Conservation (phyloP, 2,329 filamentous ascomycete genomes). For the Raffaelea ambrosiae region DNA sequence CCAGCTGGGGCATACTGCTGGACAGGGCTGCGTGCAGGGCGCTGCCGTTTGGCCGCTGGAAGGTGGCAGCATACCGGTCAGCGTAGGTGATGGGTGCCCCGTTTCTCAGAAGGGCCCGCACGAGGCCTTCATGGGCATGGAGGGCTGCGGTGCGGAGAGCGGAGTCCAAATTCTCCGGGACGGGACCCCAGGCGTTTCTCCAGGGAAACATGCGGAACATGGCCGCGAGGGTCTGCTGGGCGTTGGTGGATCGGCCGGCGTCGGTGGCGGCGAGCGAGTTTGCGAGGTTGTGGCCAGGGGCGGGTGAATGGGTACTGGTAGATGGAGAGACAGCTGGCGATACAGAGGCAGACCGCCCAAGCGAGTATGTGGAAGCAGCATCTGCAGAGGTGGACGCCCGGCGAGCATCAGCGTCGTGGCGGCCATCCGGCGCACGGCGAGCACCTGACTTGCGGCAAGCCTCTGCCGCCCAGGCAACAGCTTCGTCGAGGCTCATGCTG, state of each 20-base stretch:
- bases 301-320: too few relatives aligned
- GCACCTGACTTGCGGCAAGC: too few relatives aligned
- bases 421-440: too few relatives aligned
- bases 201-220: constrained; percentile 5
- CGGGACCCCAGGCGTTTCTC: constrained; percentile 7
- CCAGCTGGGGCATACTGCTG: constrained; percentile 9
- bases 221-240: constrained; percentile 1
- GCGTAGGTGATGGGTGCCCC: constrained; percentile 12
- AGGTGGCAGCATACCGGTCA: neutral
- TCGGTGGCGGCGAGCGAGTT: neutral
- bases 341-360: too few relatives aligned
- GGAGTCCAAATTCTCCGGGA: constrained; percentile 1
- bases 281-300: too few relatives aligned
- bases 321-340: too few relatives aligned
- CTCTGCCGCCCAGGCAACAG: too few relatives aligned
- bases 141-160: constrained; percentile 9
- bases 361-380: too few relatives aligned
- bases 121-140: constrained; percentile 8
- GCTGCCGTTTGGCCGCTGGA: constrained; percentile 1
- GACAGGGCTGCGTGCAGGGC: constrained; percentile 13
- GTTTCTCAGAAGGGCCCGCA: constrained; percentile 13
- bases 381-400: too few relatives aligned
- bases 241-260: neutral
- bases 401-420: too few relatives aligned
- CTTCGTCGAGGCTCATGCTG: too few relatives aligned